Percentiles rank a stretch among this genome's conserved stretches.
These are phyloP conservation scores for Cercospora beticola DNA, from an alignment of 2,329 filamentous ascomycete genomes.

Conservation along the genomic window DNA sequence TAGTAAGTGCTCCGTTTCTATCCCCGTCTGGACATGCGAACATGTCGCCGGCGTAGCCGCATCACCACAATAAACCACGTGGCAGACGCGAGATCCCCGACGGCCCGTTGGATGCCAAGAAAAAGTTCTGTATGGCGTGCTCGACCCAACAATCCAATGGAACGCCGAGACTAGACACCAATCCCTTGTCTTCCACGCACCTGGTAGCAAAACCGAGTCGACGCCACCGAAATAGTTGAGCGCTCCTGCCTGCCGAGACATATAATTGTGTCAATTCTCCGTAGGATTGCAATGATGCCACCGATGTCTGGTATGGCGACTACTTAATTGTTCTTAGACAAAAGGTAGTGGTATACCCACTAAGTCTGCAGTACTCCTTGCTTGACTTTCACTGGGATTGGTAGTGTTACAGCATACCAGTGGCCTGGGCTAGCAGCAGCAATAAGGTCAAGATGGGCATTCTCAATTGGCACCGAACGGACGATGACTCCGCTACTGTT, in stretches of 20 bases:
- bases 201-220: background rate
- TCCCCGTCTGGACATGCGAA: background rate
- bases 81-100: background rate
- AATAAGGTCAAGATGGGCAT: slow-evolving; percentile 3
- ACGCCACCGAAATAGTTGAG: background rate
- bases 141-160: slow-evolving; percentile 13
- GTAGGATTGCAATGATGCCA: slow-evolving; percentile 9
- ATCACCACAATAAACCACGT: background rate
- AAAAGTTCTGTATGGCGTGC: slow-evolving; percentile 13
- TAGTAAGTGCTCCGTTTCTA: background rate
- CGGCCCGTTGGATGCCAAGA: background rate
- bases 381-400: background rate
- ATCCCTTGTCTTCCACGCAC: background rate
- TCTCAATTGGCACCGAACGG: slow-evolving; percentile 7
- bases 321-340: background rate
- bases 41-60: background rate
- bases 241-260: background rate
- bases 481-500: background rate
- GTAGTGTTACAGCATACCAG: background rate
- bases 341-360: background rate
- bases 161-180: background rate
- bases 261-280: slow-evolving; percentile 19
- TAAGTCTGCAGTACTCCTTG: background rate
- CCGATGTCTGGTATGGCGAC: slow-evolving; percentile 18
- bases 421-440: background rate